Evolutionary conservation across 306 rosid genomes (phyloP).

Genomic region (Begonia loranthoides): DNA sequence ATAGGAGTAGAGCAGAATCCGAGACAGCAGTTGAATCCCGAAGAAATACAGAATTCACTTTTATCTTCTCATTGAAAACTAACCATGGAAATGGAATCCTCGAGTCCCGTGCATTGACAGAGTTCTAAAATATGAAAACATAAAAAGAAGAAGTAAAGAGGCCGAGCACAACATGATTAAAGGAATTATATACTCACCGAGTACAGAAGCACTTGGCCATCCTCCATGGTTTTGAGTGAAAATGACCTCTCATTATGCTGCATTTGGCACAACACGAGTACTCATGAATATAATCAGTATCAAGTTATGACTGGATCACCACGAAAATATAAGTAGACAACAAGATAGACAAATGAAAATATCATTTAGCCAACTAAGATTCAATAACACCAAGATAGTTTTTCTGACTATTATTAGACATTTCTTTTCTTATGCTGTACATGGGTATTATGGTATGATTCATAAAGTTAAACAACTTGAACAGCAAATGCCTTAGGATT

Average conservation of each 20-base stretch:
- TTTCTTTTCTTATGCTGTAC: too few relatives aligned
- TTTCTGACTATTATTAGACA: too few relatives aligned
- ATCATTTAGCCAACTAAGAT: too few relatives aligned
- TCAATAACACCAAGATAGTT: too few relatives aligned
- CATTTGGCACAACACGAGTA: conserved; percentile 17
- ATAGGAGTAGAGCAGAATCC: conserved; percentile 73
- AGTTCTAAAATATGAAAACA: conserved; percentile 46
- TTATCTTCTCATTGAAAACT: conserved; percentile 88
- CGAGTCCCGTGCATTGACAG: conserved; percentile 84
- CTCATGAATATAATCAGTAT: conserved; percentile 1
- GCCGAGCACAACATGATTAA: conserved; percentile 5
- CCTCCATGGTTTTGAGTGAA: conserved; percentile 92
- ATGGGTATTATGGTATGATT: too few relatives aligned
- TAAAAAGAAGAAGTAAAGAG: conserved; percentile 3
- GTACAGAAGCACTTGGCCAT: conserved; percentile 86
- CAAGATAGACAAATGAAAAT: too few relatives aligned
- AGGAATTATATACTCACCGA: conserved; percentile 38
- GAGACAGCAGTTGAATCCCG: conserved; percentile 92
- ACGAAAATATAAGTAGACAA: too few relatives aligned
- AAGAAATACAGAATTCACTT: conserved; percentile 91
- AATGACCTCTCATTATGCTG: conserved; percentile 91
- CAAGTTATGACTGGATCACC: too few relatives aligned
- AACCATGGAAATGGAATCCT: conserved; percentile 94
- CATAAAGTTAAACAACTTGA: too few relatives aligned
- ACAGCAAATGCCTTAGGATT: too few relatives aligned